Base-by-base conservation (phyloP, 169 alveolate species). In the Cyclospora cayetanensis region DNA sequence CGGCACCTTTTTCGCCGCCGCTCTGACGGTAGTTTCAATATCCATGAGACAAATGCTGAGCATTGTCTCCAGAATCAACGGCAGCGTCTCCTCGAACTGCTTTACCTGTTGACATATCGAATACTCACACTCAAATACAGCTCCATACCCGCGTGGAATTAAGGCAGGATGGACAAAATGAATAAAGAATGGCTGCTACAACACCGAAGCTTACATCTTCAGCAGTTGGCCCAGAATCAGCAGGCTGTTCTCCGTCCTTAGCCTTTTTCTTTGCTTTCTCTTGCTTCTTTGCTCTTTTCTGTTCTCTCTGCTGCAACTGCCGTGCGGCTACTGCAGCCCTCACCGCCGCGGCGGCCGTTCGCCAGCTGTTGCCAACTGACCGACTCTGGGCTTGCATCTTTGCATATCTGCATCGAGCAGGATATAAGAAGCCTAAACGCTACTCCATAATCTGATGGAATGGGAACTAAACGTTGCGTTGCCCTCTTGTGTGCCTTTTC, bases 11-110 rank as follows among this genome's bases (percentile, higher is more conserved):
- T 96, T 97, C 66, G 97, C 95, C 37, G 97, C 97, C 15, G 96
- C 95, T 50, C 97, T 91, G 46, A 97, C 97, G 1, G 98, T 96
- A 55, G 95, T 95, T 66, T 97, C 98, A 53, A 97, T 95, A 79
- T 97, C 98, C 96, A 97, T 96, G 20, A 96, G 92, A 91, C 98
- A 96, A 15, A 97, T 95, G 80, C 95, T 95, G 72, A 96, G 94
- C 98, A 96, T 96, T 31, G 98, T 96, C 84, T 97, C 97, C 80
- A 97, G 88, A 50, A 97, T 95, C 20, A 95, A 86, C 68, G 98
- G 98, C n/a, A 97, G 74, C 34, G 97, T 93, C 53, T 96, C 96
- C 90, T 97, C 98, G 86, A 94, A 93, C 77, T 94, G 94, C 76
- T 96, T 94, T 31, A 90, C 27, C 93, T 90, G 87, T 0, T 2